These are phyloP conservation scores for Sinapis alba DNA, from an alignment of 441 rosid genomes.

Conservation along the genomic window DNA sequence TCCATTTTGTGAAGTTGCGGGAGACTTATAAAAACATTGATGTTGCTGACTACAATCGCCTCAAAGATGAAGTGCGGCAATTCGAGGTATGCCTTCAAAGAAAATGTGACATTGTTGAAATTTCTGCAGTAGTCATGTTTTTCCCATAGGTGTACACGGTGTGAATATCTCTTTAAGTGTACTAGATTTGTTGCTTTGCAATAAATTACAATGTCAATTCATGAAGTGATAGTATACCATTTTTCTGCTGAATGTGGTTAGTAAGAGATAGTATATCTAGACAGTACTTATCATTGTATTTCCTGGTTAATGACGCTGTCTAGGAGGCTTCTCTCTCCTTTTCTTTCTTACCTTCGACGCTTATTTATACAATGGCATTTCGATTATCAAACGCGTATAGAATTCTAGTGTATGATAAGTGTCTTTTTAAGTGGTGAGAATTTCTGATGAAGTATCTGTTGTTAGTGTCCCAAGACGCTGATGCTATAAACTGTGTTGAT, in stretches of 20 bases:
- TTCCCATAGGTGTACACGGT: neutral
- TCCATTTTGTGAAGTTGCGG: constrained; percentile 55
- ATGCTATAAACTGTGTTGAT: constrained; percentile 13
- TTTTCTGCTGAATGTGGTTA: constrained; percentile 21
- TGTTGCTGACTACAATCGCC: constrained; percentile 73
- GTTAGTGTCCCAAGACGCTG: constrained; percentile 3
- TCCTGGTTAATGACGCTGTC: constrained; percentile 2
- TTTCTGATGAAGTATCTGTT: neutral
- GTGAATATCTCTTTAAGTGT: constrained; percentile 14
- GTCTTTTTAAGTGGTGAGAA: constrained; percentile 7
- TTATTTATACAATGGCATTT: constrained; percentile 7
- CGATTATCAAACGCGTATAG: neutral
- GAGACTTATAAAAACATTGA: constrained; percentile 73
- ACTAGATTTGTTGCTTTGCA: constrained; percentile 5
- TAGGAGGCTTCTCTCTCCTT: neutral
- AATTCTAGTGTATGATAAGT: constrained; percentile 7
- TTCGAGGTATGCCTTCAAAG: constrained; percentile 57
- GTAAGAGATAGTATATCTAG: constrained; percentile 21
- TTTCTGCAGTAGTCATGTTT: neutral
- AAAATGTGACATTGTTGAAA: constrained; percentile 9
- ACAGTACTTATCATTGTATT: too few relatives aligned
- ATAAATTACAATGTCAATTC: neutral
- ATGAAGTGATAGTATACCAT: constrained; percentile 15
- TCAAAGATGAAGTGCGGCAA: constrained; percentile 66
- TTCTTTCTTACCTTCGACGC: neutral